A percentile compares a stretch with the other conserved stretches of the same genome.
Evolutionary conservation across 345 rosid genomes (phyloP).

Genomic region (Viola odorata): DNA sequence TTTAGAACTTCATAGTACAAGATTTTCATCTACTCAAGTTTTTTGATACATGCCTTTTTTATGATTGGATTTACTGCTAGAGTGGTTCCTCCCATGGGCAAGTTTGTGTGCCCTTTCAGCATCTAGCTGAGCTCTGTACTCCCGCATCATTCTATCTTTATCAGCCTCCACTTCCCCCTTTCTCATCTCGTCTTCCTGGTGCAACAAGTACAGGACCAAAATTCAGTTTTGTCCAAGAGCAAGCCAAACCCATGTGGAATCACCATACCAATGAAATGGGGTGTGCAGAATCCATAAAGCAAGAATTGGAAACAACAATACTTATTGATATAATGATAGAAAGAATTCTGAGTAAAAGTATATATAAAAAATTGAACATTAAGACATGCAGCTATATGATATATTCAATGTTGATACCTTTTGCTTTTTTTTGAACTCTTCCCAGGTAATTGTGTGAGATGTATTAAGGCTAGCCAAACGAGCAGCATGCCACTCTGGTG

Average conservation of each 20-base stretch:
- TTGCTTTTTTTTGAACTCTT: constrained; percentile 81
- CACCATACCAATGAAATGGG: not conserved
- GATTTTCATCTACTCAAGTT: not conserved
- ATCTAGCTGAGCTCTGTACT: constrained; percentile 95
- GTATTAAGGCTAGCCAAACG: constrained; percentile 98
- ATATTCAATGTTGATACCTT: constrained; percentile 43
- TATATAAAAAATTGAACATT: not conserved
- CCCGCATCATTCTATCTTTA: constrained; percentile 91
- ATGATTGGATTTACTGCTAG: constrained; percentile 47
- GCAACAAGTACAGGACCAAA: constrained; percentile 8
- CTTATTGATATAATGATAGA: not conserved
- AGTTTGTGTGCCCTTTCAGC: constrained; percentile 95
- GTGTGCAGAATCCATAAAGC: too few species aligned
- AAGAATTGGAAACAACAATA: too few species aligned
- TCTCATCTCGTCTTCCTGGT: constrained; percentile 82
- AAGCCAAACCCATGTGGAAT: not conserved
- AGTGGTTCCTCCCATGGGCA: constrained; percentile 81
- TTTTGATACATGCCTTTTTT: constrained; percentile 44
- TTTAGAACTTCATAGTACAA: constrained; percentile 9
- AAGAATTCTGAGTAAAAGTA: not conserved
- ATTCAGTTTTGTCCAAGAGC: not conserved
- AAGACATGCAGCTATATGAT: not conserved
- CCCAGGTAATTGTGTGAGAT: constrained; percentile 92
- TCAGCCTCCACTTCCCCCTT: constrained; percentile 89
- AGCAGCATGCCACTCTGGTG: constrained; percentile 99